phyloP scores from a whole-genome alignment of 345 rosid species.

The Cardamine occulta region DNA sequence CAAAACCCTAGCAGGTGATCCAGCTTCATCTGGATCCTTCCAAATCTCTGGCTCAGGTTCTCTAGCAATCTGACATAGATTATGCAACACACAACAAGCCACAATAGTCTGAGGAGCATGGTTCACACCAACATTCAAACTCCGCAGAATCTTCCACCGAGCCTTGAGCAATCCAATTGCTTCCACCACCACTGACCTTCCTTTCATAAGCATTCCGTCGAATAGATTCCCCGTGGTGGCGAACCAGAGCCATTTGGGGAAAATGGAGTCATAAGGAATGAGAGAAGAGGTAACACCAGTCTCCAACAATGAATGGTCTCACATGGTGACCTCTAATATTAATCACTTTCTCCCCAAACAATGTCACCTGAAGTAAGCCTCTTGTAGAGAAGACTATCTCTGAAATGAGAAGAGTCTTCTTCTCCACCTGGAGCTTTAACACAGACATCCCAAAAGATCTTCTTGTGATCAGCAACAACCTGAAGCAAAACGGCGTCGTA shows the following conservation, averaged over 20 bases:
- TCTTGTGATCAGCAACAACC: conserved; percentile 92
- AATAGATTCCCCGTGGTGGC: conserved; percentile 90
- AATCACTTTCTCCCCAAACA: conserved; percentile 86
- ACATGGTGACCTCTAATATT: conserved; percentile 83
- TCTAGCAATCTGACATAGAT: conserved; percentile 90
- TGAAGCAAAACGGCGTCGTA: conserved; percentile 81
- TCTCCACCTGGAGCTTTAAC: conserved; percentile 88
- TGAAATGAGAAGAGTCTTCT: conserved; percentile 81
- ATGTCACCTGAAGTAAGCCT: conserved; percentile 84
- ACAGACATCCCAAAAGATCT: conserved; percentile 94
- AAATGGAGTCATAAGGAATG: conserved; percentile 91
- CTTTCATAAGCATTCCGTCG: conserved; percentile 98
- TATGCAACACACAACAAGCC: conserved; percentile 98
- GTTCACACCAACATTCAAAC: conserved; percentile 87
- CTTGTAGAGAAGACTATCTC: conserved; percentile 86
- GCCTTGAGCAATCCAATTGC: conserved; percentile 90
- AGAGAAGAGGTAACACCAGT: conserved; percentile 88
- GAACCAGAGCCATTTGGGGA: conserved; percentile 78
- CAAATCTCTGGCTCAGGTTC: conserved; percentile 93
- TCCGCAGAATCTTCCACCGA: conserved; percentile 95
- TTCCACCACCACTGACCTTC: conserved; percentile 90
- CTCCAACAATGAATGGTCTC: conserved; percentile 90
- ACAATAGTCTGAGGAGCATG: conserved; percentile 98
- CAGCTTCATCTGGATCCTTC: conserved; percentile 89
- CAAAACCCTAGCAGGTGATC: conserved; percentile 65